Evolutionary conservation across 331 rosid genomes (phyloP).

Genomic region (Erythrophleum ivorense): DNA sequence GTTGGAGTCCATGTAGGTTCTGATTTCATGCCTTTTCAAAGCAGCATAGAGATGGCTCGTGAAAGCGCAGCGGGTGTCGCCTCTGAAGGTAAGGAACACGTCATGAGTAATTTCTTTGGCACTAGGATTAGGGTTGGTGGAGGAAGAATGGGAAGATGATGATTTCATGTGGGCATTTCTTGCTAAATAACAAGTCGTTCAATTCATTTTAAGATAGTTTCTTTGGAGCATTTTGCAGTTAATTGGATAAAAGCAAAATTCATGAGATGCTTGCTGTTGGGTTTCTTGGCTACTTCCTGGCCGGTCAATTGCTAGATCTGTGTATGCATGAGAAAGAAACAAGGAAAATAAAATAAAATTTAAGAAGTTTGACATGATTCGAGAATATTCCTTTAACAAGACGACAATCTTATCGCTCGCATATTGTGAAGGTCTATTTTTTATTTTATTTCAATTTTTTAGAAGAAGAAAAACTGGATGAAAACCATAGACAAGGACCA

Average conservation of each 20-base stretch:
- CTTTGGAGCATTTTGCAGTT: too few relatives aligned
- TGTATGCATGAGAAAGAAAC: too few relatives aligned
- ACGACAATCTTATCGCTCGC: too few relatives aligned
- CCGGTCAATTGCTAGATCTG: too few relatives aligned
- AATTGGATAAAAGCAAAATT: not conserved
- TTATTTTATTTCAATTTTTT: too few relatives aligned
- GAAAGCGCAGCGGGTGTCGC: slow-evolving; percentile 44
- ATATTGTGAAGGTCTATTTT: not conserved
- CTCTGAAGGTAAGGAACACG: slow-evolving; percentile 43
- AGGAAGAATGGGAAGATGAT: not conserved
- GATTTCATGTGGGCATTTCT: too few relatives aligned
- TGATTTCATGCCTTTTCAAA: slow-evolving; percentile 28
- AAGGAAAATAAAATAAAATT: too few relatives aligned
- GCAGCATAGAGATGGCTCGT: slow-evolving; percentile 44
- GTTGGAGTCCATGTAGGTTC: slow-evolving; percentile 33
- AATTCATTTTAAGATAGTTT: not conserved
- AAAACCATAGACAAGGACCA: too few relatives aligned
- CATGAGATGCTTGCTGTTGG: not conserved
- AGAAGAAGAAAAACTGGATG: too few relatives aligned
- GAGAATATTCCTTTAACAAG: too few relatives aligned
- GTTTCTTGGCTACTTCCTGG: not conserved
- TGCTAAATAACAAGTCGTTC: not conserved
- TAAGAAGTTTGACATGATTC: too few relatives aligned
- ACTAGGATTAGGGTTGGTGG: not conserved
- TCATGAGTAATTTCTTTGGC: slow-evolving; percentile 22